Evolutionary conservation across 345 rosid species (phyloP).

Genomic region (Eucalyptus polyanthemos): DNA sequence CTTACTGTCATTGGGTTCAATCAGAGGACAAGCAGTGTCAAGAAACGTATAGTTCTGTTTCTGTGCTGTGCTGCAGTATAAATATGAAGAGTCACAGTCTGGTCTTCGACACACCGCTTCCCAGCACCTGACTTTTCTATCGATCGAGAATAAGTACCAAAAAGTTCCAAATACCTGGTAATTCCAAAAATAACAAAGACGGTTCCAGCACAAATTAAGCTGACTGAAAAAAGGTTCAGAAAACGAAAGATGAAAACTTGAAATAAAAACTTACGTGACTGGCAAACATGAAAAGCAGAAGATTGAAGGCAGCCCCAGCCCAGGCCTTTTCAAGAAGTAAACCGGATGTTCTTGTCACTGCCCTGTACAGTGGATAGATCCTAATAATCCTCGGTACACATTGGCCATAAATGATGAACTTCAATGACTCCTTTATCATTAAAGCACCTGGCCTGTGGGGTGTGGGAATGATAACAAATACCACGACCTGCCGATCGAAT

Average conservation of each 20-base stretch:
- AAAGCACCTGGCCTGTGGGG: constrained; percentile 13
- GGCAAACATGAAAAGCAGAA: constrained; percentile 69
- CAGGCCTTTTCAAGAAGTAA: constrained; percentile 59
- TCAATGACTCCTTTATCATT: constrained; percentile 35
- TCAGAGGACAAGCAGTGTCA: constrained; percentile 21
- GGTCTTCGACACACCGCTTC: background rate
- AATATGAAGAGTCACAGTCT: background rate
- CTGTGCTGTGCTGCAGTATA: constrained; percentile 14
- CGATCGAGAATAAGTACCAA: constrained; percentile 73
- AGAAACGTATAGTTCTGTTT: background rate
- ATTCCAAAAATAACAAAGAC: background rate
- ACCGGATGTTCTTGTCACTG: constrained; percentile 60
- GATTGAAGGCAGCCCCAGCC: constrained; percentile 80
- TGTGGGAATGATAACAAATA: background rate
- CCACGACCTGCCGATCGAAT: background rate
- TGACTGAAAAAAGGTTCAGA: background rate
- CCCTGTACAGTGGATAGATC: constrained; percentile 38
- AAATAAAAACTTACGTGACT: constrained; percentile 57
- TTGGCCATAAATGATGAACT: constrained; percentile 23
- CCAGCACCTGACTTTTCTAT: constrained; percentile 56
- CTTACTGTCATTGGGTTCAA: constrained; percentile 4
- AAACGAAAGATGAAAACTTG: background rate
- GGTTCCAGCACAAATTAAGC: background rate
- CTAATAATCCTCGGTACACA: constrained; percentile 47
- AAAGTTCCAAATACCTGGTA: constrained; percentile 52